Evolutionary conservation across 2,329 filamentous ascomycete genomes (phyloP), one percentile per base, ranked within the genome.

Genomic region (Ophiostoma sp.): DNA sequence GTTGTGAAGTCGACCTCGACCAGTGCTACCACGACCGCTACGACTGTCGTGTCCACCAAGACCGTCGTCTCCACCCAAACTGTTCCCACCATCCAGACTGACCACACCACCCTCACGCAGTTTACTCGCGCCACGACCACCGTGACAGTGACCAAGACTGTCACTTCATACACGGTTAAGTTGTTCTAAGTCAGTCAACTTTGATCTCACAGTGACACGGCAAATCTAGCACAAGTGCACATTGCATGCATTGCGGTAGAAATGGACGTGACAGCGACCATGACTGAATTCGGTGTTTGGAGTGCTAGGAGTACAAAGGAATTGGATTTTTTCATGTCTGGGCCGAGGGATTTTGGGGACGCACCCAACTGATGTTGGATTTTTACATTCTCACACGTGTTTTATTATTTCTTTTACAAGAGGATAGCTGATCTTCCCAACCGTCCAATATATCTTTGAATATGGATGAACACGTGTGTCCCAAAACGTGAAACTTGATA

Each of bases 311-410:
- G 63, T 68, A 17, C 15, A 68, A 45, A n/a, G 63, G 39, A 19
- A 42, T 25, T 2, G 22, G 8, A n/a, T n/a, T 39, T 22, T 64
- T 25, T 45, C 17, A 50, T 66, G 4, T 48, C 19, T 36, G 19
- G 33, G 33, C 9, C 31, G 31, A 31, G 59, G 5, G 52, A 57
- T 15, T 28, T 17, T 7, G 11, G 61, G 39, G 61, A n/a, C 8
- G 17, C 22, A 19, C 22, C 45, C 64, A 48, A 39, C 3, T 9
- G 28, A 1, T 12, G 22, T 15, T 8, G 11, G 25, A 8, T 52
- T 15, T 36, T 69, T 69, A 36, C 31, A 48, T 69, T 69, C 66
- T 69, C 45, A 69, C 6, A 55, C 1, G 1, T 69, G 66, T 55
- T 36, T 52, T 50, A 69, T 36, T 55, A 36, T 8, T 25, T 55